A percentile compares a stretch with the other conserved stretches of the same genome.
phyloP scores from a whole-genome alignment of 2,329 filamentous ascomycete species.

The Ceratocystis harringtonii region DNA sequence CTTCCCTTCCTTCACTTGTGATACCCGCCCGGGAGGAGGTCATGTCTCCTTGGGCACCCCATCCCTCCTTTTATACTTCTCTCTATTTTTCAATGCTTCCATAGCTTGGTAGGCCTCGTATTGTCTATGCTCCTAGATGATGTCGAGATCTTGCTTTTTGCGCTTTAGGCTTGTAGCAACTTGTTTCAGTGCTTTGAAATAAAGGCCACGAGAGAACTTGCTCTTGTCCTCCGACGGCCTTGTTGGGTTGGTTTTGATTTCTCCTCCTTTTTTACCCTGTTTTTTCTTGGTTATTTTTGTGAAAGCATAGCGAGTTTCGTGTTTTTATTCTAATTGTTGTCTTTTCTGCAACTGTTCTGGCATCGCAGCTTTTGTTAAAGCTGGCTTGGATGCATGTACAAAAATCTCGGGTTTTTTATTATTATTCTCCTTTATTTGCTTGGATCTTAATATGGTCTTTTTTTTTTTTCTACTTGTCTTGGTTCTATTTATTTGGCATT shows the following conservation, averaged over 20 bases:
- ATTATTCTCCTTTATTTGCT: neutral
- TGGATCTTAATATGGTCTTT: neutral
- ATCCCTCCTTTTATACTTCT: neutral
- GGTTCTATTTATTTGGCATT: neutral
- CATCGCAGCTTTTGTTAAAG: neutral
- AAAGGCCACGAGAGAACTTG: too few relatives aligned
- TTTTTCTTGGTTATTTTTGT: conserved; percentile 21
- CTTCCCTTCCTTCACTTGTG: conserved; percentile 14
- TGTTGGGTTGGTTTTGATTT: conserved; percentile 8
- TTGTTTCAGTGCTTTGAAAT: too few relatives aligned
- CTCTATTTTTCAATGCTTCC: conserved; percentile 10
- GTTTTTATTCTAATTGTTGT: conserved; percentile 15
- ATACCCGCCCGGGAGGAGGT: conserved; percentile 14
- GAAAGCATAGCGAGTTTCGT: conserved; percentile 29
- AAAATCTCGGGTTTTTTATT: neutral
- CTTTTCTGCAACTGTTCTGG: neutral
- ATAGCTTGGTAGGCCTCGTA: neutral
- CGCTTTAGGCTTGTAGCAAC: neutral
- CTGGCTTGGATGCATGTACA: neutral
- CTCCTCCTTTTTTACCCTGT: conserved; percentile 17
- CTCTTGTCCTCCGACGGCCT: too few relatives aligned
- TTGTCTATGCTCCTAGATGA: too few relatives aligned
- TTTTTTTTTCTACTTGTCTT: neutral
- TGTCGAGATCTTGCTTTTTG: neutral
- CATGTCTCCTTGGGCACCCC: conserved; percentile 11